These are phyloP conservation scores for bread wheat (Triticum aestivum) DNA, from an alignment of 176 grass and related monocot genomes.

Conservation along the genomic window IWGSC_CS_RefSeq_v2.1 NC_057806.1:571231109-571231608, in stretches of 20 bases:
- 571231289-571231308: neutral
- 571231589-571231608: neutral
- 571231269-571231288: neutral
- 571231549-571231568: neutral
- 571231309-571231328: constrained; percentile 67
- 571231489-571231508: no score
- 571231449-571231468: no score
- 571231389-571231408: constrained; percentile 93
- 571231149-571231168: constrained; percentile 94
- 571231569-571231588: neutral
- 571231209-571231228: constrained; percentile 80
- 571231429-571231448: constrained; percentile 78
- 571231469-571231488: no score
- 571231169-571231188: constrained; percentile 96
- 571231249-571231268: neutral
- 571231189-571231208: constrained; percentile 91
- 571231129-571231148: constrained; percentile 88
- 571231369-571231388: constrained; percentile 66
- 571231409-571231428: constrained; percentile 74
- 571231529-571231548: no score
- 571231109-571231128: constrained; percentile 84
- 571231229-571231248: neutral
- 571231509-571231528: no score
- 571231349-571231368: constrained; percentile 86
- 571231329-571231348: constrained; percentile 87